Evolutionary conservation across 202 grass and related monocot species (phyloP).

Genomic region (Cymbopogon flexuosus): DNA sequence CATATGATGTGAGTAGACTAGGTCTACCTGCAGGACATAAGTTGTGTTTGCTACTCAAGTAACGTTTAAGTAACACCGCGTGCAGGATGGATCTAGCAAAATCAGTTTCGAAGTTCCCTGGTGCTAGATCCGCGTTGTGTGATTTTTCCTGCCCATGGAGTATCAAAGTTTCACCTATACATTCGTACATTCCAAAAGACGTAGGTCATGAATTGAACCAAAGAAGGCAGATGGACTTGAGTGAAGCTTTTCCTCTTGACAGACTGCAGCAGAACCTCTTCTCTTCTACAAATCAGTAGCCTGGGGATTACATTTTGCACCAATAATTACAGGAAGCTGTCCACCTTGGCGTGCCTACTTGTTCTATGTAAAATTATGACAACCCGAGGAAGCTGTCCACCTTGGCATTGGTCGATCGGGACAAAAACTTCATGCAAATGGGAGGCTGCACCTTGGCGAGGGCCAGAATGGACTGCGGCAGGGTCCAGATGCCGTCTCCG

Average conservation of each 20-base stretch:
- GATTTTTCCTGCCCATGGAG: neutral
- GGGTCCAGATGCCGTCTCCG: slow-evolving; percentile 76
- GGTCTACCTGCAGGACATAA: neutral
- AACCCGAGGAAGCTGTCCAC: slow-evolving; percentile 52
- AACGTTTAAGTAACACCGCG: neutral
- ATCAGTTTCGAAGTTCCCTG: neutral
- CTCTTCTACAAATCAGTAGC: neutral
- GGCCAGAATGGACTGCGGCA: slow-evolving; percentile 71
- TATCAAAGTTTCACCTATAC: too few species aligned
- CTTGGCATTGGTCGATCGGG: slow-evolving; percentile 52
- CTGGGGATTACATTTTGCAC: neutral
- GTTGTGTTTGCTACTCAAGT: slow-evolving; percentile 8
- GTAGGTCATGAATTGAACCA: neutral
- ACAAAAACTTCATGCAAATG: slow-evolving; percentile 86
- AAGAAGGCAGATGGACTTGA: neutral
- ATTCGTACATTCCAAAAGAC: neutral
- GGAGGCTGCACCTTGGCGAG: slow-evolving; percentile 76
- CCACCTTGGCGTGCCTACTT: neutral
- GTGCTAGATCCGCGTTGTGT: neutral
- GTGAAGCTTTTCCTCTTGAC: neutral
- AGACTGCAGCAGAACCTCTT: neutral
- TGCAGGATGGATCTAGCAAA: too few species aligned
- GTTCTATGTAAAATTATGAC: neutral
- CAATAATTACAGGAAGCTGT: slow-evolving; percentile 43
- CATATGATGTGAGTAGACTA: neutral